phyloP scores from a whole-genome alignment of 768 basidiomycete species.

The Tylopilus sp. region DNA sequence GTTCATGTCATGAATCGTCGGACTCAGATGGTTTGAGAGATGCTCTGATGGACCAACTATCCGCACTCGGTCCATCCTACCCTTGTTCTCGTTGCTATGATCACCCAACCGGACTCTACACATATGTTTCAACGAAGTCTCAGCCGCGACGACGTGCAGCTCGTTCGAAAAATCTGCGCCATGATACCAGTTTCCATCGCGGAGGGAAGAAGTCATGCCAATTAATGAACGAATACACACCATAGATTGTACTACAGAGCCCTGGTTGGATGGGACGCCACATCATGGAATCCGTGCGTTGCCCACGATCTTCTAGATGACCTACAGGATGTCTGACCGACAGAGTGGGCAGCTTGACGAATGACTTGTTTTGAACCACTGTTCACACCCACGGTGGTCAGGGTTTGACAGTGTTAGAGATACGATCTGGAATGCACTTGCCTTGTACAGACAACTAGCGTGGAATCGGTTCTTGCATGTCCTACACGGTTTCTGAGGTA shows the following conservation, averaged over 20 bases:
- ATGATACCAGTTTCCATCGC: too few relatives aligned
- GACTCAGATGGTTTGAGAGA: too few relatives aligned
- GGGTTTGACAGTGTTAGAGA: background rate
- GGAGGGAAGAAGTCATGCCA: background rate
- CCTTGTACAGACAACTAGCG: constrained; percentile 88
- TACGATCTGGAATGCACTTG: constrained; percentile 24
- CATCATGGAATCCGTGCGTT: background rate
- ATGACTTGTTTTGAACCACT: constrained; percentile 92
- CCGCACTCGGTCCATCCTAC: too few relatives aligned
- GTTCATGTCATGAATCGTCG: too few relatives aligned
- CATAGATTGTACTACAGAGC: background rate
- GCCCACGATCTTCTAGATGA: background rate
- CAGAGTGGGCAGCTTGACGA: constrained; percentile 90
- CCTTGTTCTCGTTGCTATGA: too few relatives aligned
- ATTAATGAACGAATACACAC: constrained; percentile 5
- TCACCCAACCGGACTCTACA: too few relatives aligned
- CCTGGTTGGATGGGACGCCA: background rate
- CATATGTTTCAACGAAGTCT: too few relatives aligned
- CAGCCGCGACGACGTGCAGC: too few relatives aligned
- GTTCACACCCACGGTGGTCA: constrained; percentile 3
- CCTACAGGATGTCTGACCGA: constrained; percentile 73
- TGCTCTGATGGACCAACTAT: too few relatives aligned
- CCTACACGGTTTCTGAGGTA: constrained; percentile 89
- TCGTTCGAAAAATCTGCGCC: too few relatives aligned
- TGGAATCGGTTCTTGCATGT: constrained; percentile 96